phyloP scores from a whole-genome alignment of 179 eudicot genomes.

The Monotropa hypopitys region DNA sequence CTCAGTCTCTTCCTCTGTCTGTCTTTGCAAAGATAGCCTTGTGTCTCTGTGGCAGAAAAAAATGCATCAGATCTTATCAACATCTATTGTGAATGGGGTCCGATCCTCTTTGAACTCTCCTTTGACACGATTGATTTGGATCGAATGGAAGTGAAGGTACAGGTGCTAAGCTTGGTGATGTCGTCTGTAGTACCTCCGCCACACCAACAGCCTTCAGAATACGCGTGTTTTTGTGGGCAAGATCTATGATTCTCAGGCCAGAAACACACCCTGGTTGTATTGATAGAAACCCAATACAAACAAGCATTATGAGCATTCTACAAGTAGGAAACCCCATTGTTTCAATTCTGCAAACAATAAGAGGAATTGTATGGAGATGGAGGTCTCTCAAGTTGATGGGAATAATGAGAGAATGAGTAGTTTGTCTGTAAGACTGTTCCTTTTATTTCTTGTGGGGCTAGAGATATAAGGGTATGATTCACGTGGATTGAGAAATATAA shows the following conservation, averaged over 20 bases:
- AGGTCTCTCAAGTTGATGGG: conserved; percentile 13
- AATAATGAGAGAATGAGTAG: conserved; percentile 14
- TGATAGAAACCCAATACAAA: conserved; percentile 44
- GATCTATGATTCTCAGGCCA: conserved; percentile 36
- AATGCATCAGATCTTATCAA: conserved; percentile 13
- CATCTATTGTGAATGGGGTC: conserved; percentile 71
- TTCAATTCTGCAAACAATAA: background rate
- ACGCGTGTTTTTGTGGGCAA: conserved; percentile 31
- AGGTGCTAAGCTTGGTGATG: conserved; percentile 26
- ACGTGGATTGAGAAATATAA: conserved; percentile 27
- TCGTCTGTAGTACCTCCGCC: conserved; percentile 27
- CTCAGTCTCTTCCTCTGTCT: background rate
- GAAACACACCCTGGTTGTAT: conserved; percentile 33
- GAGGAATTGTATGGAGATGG: background rate
- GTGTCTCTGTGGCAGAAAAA: background rate
- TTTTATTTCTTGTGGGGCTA: conserved; percentile 20
- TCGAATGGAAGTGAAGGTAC: conserved; percentile 31
- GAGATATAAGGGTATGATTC: no score
- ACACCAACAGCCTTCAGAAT: conserved; percentile 23
- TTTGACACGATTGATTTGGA: conserved; percentile 45
- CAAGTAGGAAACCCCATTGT: conserved; percentile 30
- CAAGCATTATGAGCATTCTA: conserved; percentile 33
- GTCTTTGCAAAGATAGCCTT: conserved; percentile 3
- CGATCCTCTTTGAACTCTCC: conserved; percentile 63
- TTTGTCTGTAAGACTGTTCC: conserved; percentile 26